Evolutionary conservation across 345 rosid genomes (phyloP), one percentile per base, ranked within the genome.

Genomic region (Syzygium aqueum): DNA sequence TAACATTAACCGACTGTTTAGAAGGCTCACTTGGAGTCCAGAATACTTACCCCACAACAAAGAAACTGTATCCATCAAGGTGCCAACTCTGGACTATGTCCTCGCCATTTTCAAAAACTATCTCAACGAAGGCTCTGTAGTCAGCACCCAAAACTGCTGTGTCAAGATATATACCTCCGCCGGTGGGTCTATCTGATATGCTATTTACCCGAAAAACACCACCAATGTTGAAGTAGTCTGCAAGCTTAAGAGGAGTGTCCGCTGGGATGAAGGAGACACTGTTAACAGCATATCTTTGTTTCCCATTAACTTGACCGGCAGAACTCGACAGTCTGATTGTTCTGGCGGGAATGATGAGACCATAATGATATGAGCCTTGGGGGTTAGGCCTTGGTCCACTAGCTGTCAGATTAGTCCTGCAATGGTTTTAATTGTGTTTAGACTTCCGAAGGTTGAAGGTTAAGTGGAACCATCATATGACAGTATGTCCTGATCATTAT

Each of bases 311-410:
- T 85, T 95, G 98, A 33, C 97, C 99, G 16, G 99, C 99, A 83
- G 96, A 94, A 91, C 89, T 95, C 43, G 95, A 93, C 37, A 97
- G 88, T 77, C 89, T 91, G 91, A 97, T 93, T 4, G 99, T 96
- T 88, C 91, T 94, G 37, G 95, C 89, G 2, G 94, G 91, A 93
- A 93, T 94, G 86, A 97, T 95, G 91, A 95, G 92, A 52, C 99
- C 99, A 65, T 97, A 97, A 89, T 97, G 99, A 93, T 97, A 97
- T 5, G 99, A 96, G 30, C 99, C 99, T 88, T 97, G 99, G 27
- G 99, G 99, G 88, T 97, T 97, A 8, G 99, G 99, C 89, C 99
- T 95, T 80, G 99, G 99, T 87, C 99, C 99, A 61, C 99, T 97
- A 16, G 99, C 99, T 16, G 98, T 92, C 51, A 97, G 97, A 88